Conservation (phyloP, 805 yeast species). For the Wickerhamomyces subpelliculosus region DNA sequence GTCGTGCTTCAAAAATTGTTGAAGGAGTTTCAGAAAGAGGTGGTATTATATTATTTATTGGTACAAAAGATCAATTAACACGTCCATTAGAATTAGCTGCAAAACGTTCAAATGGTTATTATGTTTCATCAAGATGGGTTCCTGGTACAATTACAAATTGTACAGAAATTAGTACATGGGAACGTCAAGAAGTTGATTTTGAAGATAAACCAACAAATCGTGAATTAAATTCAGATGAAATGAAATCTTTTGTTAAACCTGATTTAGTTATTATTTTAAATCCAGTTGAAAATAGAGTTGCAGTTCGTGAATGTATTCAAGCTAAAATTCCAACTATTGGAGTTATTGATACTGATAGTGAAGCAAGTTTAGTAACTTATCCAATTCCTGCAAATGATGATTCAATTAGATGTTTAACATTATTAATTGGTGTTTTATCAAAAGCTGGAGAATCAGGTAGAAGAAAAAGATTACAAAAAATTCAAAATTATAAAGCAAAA, state of each 20-base stretch:
- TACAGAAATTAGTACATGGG: conserved; percentile 55
- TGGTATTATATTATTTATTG: conserved; percentile 79
- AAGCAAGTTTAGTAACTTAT: conserved; percentile 83
- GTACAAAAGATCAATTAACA: conserved; percentile 74
- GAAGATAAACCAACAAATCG: conserved; percentile 61
- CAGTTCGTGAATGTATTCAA: conserved; percentile 74
- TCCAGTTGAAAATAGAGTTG: conserved; percentile 79
- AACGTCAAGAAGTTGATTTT: conserved; percentile 72
- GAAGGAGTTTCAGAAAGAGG: conserved; percentile 79
- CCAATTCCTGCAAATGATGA: conserved; percentile 97
- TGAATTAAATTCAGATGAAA: conserved; percentile 42
- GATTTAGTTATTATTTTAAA: conserved; percentile 83
- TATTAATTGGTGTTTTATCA: conserved; percentile 77
- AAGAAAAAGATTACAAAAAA: conserved; percentile 20
- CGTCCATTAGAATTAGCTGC: conserved; percentile 78
- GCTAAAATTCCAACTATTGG: conserved; percentile 90
- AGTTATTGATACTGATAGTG: conserved; percentile 88
- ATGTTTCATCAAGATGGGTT: conserved; percentile 81
- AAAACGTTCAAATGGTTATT: conserved; percentile 66
- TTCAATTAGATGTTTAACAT: conserved; percentile 70
- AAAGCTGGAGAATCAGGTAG: conserved; percentile 81
- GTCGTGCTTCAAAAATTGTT: conserved; percentile 78
- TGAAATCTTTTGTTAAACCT: conserved; percentile 63
- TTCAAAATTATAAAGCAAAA: conserved; percentile 3
- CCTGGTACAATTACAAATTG: conserved; percentile 93